Evolutionary conservation across 73 alveolate species (phyloP), one percentile per base, ranked within the genome.

Genomic region (Paramecium biaurelia): DNA sequence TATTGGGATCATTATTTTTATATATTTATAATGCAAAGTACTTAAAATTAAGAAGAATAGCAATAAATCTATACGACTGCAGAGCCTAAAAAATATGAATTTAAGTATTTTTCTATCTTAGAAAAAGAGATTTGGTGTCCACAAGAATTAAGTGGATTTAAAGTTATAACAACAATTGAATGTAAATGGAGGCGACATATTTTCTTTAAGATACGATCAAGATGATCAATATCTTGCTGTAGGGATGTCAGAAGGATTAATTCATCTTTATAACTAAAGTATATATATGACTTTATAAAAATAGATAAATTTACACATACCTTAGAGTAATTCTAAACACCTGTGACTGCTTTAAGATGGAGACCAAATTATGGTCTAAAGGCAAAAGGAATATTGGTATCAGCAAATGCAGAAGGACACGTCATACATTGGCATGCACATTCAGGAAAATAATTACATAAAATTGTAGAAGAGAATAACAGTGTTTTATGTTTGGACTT

Each of bases 391-490:
- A 96, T 98, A 21, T 92, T 98, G 37, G 95, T 98, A 4, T 85
- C 97, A 63, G 98, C 96, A 8, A 89, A 95, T 59, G 98, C 99
- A 4, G 99, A 98, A 76, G 99, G 99, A 18, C 86, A 92, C 53
- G 82, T 98, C 9, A 85, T 95, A 85, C 99, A 98, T 95, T 95
- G 99, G 97, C 99, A 98, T 89, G 96, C 99, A 7, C 94, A 98
- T 72, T 95, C 99, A 63, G 99, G 99, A 67, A 97, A 97, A 92
- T 43, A 95, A 67, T 92, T 98, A 26, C 98, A 97, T 85, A 92
- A 95, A 47, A 92, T 97, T 20, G 76, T 82, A 26, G 99, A 96
- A 59, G 95, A 97, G 70, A 94, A 93, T 34, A 96, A 98, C 76
- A 97, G 96, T 79, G 93, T 98, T 56, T 95, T 96, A 93, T 95